These are phyloP conservation scores for Byssothecium circinans DNA, from an alignment of 2,329 filamentous ascomycete genomes.

Conservation along the genomic window DNA sequence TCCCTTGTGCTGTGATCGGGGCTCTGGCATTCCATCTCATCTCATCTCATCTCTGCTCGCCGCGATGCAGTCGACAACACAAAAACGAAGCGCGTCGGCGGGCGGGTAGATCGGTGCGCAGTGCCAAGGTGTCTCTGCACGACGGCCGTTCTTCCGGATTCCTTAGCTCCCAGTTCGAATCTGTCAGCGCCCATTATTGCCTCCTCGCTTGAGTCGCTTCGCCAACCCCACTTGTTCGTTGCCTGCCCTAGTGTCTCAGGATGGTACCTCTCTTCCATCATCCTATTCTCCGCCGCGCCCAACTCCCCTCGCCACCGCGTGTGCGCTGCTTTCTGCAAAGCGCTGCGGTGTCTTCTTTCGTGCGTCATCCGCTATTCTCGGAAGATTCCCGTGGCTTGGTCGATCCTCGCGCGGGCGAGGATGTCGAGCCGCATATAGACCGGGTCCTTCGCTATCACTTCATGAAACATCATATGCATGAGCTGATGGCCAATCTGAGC, in stretches of 20 bases:
- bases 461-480: slow-evolving; percentile 47
- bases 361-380: slow-evolving; percentile 34
- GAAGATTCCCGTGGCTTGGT: slow-evolving; percentile 41
- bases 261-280: slow-evolving; percentile 13
- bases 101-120: slow-evolving; percentile 32
- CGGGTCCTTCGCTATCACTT: slow-evolving; percentile 32
- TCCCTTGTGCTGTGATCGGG: not conserved
- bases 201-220: not conserved
- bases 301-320: slow-evolving; percentile 17
- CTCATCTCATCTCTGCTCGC: slow-evolving; percentile 12
- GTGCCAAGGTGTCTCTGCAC: slow-evolving; percentile 24
- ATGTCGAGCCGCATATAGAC: slow-evolving; percentile 45
- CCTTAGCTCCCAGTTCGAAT: slow-evolving; percentile 2
- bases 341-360: slow-evolving; percentile 28
- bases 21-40: not conserved
- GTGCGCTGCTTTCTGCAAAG: not conserved
- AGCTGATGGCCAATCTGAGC: slow-evolving; percentile 40
- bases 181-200: not conserved
- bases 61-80: slow-evolving; percentile 26
- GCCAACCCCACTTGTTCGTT: slow-evolving; percentile 4
- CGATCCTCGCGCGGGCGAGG: slow-evolving; percentile 35
- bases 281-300: slow-evolving; percentile 18
- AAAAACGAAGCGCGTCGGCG: slow-evolving; percentile 24
- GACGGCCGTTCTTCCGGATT: slow-evolving; percentile 19
- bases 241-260: slow-evolving; percentile 16